Evolutionary conservation across 2,329 filamentous ascomycete species (phyloP), one percentile per base, ranked within the genome.

Genomic region (Colletotrichum liriopes): DNA sequence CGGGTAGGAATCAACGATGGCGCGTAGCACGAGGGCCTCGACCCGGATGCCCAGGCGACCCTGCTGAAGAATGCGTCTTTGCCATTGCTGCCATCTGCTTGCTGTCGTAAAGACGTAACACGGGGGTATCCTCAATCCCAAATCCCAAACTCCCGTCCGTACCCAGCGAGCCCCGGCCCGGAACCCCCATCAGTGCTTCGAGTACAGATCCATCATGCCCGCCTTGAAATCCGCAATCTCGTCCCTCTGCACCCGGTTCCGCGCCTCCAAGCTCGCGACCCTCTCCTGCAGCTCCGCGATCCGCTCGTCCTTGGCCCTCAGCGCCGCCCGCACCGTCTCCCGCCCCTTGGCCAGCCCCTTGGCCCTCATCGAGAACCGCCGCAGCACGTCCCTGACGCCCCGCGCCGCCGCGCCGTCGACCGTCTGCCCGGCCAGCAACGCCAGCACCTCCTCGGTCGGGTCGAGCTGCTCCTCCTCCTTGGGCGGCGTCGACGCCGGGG

Each of bases 331-430:
- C 4, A 89, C 87, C 8, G 92, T 88, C 72, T 96, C 93, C 2
- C 93, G 85, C 0, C 92, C 92, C 73, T 87, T 87, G 49, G 86
- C 84, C 26, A 93, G 85, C 0, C 93, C 93, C 76, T 88, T 89
- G 0, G 87, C 85, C 63, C 86, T 87, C 63, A 91, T 81, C 20
- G 89, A 87, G 74, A 93, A 86, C 55, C 82, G 87, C 45, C 86
- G 84, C 41, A 94, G 82, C 9, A 89, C 75, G 32, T 75, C 71
- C 0, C 80, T 79, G 2, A 92, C 79, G 29, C 78, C 80, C 2
- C 75, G 70, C 5, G 84, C 79, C 1, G 83, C 81, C 0, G 77
- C 71, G 1, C 79, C 77, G 29, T 83, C 81, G 20, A 91, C 74
- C 11, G 80, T 76, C 67, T 86, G 82, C 52, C 79, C 81, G 18